Evolutionary conservation across 163 green algal species (phyloP).

Genomic region (Chlorella variabilis): DNA sequence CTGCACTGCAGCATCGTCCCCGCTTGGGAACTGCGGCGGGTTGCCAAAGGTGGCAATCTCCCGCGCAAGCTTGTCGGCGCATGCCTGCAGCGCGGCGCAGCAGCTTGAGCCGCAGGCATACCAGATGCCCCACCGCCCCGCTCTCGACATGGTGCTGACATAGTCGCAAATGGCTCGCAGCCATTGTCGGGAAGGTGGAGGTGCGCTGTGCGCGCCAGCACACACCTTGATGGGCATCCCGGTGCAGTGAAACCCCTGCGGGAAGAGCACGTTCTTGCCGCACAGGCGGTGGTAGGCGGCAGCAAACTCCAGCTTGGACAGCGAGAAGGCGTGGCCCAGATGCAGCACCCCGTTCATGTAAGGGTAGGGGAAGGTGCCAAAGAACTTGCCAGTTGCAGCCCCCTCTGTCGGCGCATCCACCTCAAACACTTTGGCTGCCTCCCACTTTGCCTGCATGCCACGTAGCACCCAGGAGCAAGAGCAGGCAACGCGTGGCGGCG

Average conservation of each 20-base stretch:
- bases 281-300: constrained; percentile 91
- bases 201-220: neutral
- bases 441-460: constrained; percentile 80
- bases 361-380: constrained; percentile 99
- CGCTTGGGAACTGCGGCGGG: constrained; percentile 63
- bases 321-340: constrained; percentile 97
- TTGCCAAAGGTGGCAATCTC: constrained; percentile 90
- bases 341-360: constrained; percentile 99
- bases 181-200: neutral
- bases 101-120: too few species aligned
- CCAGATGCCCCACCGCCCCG: too few species aligned
- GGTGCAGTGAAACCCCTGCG: constrained; percentile 98
- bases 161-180: too few species aligned
- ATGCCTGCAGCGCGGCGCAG: constrained; percentile 73
- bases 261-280: constrained; percentile 93
- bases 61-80: constrained; percentile 92
- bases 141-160: neutral
- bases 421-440: constrained; percentile 85
- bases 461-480: neutral
- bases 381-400: constrained; percentile 85
- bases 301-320: constrained; percentile 99
- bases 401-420: constrained; percentile 65
- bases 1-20: constrained; percentile 41
- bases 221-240: constrained; percentile 99
- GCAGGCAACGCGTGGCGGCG: too few species aligned